Evolutionary conservation across 148 eudicot genomes (phyloP), one percentile per base, ranked within the genome.

Genomic region (Vaccinium darrowii): DNA sequence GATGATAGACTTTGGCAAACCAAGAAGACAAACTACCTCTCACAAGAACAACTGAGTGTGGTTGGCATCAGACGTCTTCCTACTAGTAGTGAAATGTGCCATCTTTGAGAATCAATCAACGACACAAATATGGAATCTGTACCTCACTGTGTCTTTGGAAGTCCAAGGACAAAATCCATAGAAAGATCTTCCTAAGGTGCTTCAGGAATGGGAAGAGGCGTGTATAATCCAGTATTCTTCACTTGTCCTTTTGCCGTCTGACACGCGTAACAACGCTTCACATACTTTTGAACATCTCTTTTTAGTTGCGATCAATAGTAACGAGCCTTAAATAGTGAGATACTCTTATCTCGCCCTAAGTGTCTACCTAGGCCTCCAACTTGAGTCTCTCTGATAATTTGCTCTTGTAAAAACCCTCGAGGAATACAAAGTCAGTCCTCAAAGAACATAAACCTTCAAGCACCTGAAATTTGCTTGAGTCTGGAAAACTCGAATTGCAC

Each of bases 81-180:
- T 15, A 52, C 78, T 27, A 7, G 78, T 27, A 53, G 72, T 63
- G 5, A 81, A 81, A 15, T 62, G 75, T 3, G 75, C 76, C 83
- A 81, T 81, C 21, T 81, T 81, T 0, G 74, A 72, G 4, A 82
- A 72, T 21, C 78, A 3, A 16, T 54, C 84, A 3, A 71, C 78
- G 2, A 82, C 25, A 25, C 67, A 33, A 50, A 82, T 1, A 53
- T 82, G 16, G 54, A 83, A 16, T 83, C 21, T 7, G 11, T 4
- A 0, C 85, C 71, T 16, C 72, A 1, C 3, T 30, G 3, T 30
- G 85, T 83, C 7, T 12, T 74, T 19, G 71, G 71, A 8, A 83
- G 71, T 36, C 85, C 54, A 10, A 83, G 65, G 2, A 83, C 25
- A 18, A 74, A 83, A 11, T 83, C 80, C 85, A 83, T 83, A 1